phyloP scores from a whole-genome alignment of 805 yeast species.

The Barnettozyma botsteinii region DNA sequence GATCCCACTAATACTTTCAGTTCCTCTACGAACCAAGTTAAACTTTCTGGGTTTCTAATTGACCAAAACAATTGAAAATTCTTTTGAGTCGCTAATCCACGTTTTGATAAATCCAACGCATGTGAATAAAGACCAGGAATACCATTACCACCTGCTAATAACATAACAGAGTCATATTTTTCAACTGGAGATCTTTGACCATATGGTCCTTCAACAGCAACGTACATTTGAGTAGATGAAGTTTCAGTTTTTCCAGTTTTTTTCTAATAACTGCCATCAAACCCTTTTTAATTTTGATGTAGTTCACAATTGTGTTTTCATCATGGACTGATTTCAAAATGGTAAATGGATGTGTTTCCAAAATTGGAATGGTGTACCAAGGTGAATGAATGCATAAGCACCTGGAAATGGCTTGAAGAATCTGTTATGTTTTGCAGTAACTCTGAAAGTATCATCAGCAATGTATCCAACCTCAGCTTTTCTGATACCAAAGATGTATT shows the following conservation, averaged over 20 bases:
- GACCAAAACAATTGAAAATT: slow-evolving; percentile 54
- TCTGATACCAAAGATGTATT: slow-evolving; percentile 14
- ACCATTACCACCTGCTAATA: slow-evolving; percentile 46
- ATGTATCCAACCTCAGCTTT: slow-evolving; percentile 13
- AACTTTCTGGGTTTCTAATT: slow-evolving; percentile 44
- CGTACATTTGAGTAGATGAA: slow-evolving; percentile 23
- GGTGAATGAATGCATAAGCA: slow-evolving; percentile 48
- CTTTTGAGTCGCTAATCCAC: slow-evolving; percentile 21
- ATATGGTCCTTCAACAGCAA: slow-evolving; percentile 55
- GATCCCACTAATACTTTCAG: slow-evolving; percentile 27
- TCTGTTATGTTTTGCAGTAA: slow-evolving; percentile 35
- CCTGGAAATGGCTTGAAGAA: slow-evolving; percentile 47
- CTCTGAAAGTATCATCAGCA: slow-evolving; percentile 40
- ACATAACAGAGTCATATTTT: slow-evolving; percentile 32
- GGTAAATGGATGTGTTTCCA: slow-evolving; percentile 71
- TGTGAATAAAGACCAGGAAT: slow-evolving; percentile 44
- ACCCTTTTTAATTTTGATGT: slow-evolving; percentile 48
- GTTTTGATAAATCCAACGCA: slow-evolving; percentile 24
- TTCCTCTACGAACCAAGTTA: slow-evolving; percentile 45
- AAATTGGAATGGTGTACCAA: slow-evolving; percentile 41
- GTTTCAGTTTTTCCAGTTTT: slow-evolving; percentile 29
- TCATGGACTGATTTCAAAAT: slow-evolving; percentile 34
- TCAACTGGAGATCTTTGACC: slow-evolving; percentile 38
- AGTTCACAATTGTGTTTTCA: slow-evolving; percentile 29
- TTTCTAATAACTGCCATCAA: slow-evolving; percentile 38